These are phyloP conservation scores for Dothideomycetes sp. DNA, from an alignment of 2,329 filamentous ascomycete species.

Conservation along the genomic window DNA sequence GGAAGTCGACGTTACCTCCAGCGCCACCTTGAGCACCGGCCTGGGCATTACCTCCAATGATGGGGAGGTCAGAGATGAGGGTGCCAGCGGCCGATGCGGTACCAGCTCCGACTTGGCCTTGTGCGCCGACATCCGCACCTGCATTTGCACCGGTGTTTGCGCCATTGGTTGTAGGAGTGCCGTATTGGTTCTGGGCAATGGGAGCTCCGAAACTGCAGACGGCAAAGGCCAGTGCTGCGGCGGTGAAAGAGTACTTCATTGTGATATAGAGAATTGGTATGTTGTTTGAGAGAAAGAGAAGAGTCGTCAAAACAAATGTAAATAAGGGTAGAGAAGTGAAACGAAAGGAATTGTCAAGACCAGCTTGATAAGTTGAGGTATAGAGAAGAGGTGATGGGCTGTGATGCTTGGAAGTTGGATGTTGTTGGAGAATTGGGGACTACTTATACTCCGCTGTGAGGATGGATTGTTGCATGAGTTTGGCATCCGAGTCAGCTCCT, in stretches of 20 bases:
- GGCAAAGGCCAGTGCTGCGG: constrained; percentile 24
- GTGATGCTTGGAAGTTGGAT: constrained; percentile 5
- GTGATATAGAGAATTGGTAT: constrained; percentile 8
- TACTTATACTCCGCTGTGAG: constrained; percentile 8
- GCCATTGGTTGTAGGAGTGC: background rate
- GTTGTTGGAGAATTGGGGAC: background rate
- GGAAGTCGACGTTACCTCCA: too few species aligned
- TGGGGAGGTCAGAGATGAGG: background rate
- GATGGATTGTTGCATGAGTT: background rate
- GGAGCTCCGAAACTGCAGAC: constrained; percentile 19
- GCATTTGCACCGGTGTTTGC: too few species aligned
- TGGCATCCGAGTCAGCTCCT: background rate
- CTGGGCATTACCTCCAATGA: background rate
- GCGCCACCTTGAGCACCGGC: too few species aligned
- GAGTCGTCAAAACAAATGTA: constrained; percentile 1
- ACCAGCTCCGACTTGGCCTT: too few species aligned
- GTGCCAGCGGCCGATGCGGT: background rate
- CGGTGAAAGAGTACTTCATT: constrained; percentile 24
- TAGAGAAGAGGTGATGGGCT: background rate
- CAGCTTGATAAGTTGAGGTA: constrained; percentile 8
- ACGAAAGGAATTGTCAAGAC: constrained; percentile 10
- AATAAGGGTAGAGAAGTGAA: background rate
- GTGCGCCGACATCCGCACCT: too few species aligned
- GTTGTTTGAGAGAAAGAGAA: too few species aligned
- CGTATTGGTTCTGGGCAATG: background rate